phyloP scores from a whole-genome alignment of 225 moss, liverwort and hornwort species.

The Polytrichum commune region DNA sequence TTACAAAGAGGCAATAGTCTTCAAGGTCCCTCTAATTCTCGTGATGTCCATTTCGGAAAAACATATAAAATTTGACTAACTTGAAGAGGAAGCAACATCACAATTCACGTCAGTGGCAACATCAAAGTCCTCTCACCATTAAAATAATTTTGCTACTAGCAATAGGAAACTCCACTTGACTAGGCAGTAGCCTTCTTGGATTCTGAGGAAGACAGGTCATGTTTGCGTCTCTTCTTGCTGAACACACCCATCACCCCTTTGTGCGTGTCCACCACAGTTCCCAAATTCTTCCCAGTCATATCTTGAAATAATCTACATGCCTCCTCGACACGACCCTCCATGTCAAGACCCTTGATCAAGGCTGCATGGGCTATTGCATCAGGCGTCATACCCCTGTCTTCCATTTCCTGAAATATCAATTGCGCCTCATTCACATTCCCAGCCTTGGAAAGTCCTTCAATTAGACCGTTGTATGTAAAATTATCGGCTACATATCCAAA shows the following conservation, averaged over 20 bases:
- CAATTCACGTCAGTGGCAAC: too few relatives aligned
- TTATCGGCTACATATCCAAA: conserved; percentile 44
- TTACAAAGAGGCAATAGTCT: too few relatives aligned
- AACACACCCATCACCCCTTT: conserved; percentile 50
- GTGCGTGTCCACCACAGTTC: conserved; percentile 37
- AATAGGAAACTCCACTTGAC: not conserved
- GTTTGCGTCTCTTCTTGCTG: conserved; percentile 34
- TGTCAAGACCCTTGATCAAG: conserved; percentile 43
- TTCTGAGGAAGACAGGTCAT: conserved; percentile 13
- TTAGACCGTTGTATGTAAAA: conserved; percentile 48
- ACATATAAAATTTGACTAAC: too few relatives aligned
- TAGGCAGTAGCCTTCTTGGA: conserved; percentile 3
- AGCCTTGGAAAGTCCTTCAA: conserved; percentile 41
- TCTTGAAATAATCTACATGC: conserved; percentile 44
- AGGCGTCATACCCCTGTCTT: conserved; percentile 31
- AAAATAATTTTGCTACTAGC: too few relatives aligned
- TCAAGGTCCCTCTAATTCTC: too few relatives aligned
- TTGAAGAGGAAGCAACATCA: too few relatives aligned
- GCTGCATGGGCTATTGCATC: conserved; percentile 42
- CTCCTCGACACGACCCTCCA: conserved; percentile 36
- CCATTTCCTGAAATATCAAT: conserved; percentile 46
- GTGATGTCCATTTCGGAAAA: too few relatives aligned
- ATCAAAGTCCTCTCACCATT: too few relatives aligned
- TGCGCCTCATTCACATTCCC: conserved; percentile 40
- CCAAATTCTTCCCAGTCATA: conserved; percentile 43